A percentile compares a stretch with the other conserved stretches of the same genome.
Conservation (phyloP, 331 rosid genomes). For the Malus hybrid region DNA sequence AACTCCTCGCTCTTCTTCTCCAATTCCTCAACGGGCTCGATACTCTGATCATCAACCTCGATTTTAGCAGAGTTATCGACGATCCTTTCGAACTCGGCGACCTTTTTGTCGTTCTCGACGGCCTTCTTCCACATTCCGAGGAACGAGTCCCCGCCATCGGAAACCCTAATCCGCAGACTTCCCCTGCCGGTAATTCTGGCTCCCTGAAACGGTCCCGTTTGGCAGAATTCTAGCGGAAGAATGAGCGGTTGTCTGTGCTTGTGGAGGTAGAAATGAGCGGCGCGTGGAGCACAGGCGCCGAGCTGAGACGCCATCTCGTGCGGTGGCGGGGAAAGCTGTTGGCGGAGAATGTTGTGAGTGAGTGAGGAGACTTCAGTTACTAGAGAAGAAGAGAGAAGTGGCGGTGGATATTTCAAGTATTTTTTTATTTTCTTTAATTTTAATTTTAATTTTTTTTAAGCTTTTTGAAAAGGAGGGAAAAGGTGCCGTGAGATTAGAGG, state of each 20-base stretch:
- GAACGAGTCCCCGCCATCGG: conserved; percentile 45
- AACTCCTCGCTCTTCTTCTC: conserved; percentile 64
- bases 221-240: background rate
- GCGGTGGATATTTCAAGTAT: conserved; percentile 6
- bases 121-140: conserved; percentile 90
- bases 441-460: background rate
- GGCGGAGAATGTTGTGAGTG: background rate
- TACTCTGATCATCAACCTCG: background rate
- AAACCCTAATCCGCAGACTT: conserved; percentile 22
- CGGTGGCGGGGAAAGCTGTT: background rate
- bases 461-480: background rate
- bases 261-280: background rate
- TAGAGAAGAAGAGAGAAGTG: background rate
- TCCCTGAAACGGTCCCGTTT: background rate
- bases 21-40: conserved; percentile 17
- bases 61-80: conserved; percentile 8
- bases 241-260: background rate
- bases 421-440: background rate
- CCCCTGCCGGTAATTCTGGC: background rate
- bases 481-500: conserved; percentile 12
- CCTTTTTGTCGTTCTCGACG: conserved; percentile 48
- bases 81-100: conserved; percentile 41
- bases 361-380: background rate
- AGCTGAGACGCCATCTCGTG: conserved; percentile 38
- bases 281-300: conserved; percentile 24